phyloP scores from a whole-genome alignment of 305 asterid genomes.

The Fraxinus greggii region DNA sequence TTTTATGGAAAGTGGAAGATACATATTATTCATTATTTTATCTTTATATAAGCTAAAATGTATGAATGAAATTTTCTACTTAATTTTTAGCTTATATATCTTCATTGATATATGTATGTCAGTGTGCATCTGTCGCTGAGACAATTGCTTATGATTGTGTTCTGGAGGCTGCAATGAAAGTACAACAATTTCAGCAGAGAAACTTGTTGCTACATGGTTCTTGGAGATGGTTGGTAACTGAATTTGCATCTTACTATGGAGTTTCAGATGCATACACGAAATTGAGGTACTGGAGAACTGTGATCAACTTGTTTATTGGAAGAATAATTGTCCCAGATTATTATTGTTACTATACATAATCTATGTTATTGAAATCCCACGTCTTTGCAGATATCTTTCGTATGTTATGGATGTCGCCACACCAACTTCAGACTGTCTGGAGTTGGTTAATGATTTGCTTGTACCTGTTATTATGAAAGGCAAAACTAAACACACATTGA shows the following conservation, averaged over 20 bases:
- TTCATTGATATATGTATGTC: constrained; percentile 7
- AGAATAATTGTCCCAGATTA: not conserved
- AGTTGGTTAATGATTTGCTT: constrained; percentile 73
- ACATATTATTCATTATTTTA: not conserved
- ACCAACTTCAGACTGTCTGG: constrained; percentile 86
- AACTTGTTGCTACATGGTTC: constrained; percentile 68
- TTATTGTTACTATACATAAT: not conserved
- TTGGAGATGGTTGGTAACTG: constrained; percentile 85
- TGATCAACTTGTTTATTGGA: constrained; percentile 2
- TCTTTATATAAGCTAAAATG: not conserved
- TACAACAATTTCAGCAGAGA: constrained; percentile 78
- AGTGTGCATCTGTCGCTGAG: constrained; percentile 88
- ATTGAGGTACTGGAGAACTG: constrained; percentile 51
- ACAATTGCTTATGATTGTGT: constrained; percentile 89
- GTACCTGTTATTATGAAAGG: constrained; percentile 73
- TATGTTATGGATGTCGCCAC: constrained; percentile 98
- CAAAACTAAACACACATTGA: constrained; percentile 55
- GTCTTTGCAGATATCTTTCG: constrained; percentile 68
- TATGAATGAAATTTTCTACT: not conserved
- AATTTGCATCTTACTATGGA: constrained; percentile 90
- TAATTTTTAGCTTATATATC: not conserved
- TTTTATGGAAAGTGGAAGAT: not conserved
- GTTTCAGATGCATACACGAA: constrained; percentile 87
- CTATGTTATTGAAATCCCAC: not conserved
- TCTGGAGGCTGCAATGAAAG: constrained; percentile 88